These are phyloP conservation scores for Streptanthus diversifolius DNA, from an alignment of 345 rosid genomes.

Conservation along the genomic window DNA sequence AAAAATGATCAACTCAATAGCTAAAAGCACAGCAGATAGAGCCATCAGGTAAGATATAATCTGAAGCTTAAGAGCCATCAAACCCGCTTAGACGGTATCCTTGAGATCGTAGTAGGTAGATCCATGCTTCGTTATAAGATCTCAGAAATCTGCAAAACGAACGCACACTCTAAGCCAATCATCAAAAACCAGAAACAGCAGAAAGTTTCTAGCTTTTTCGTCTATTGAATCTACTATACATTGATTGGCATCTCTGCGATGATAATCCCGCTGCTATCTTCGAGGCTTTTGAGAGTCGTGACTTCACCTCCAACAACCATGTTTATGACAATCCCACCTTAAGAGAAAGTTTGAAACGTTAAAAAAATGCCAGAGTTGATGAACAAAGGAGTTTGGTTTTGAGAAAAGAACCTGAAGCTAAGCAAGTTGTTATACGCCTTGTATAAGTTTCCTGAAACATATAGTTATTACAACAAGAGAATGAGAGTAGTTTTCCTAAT, in stretches of 20 bases:
- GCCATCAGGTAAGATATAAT: background rate
- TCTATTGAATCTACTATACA: constrained; percentile 29
- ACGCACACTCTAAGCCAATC: constrained; percentile 5
- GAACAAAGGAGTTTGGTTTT: background rate
- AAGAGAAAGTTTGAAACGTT: constrained; percentile 7
- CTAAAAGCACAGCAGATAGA: background rate
- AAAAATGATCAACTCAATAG: background rate
- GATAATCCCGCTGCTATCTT: constrained; percentile 62
- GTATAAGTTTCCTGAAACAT: constrained; percentile 69
- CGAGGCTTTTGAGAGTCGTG: constrained; percentile 64
- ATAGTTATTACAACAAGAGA: background rate
- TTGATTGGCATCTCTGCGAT: constrained; percentile 93
- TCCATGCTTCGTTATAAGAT: constrained; percentile 46
- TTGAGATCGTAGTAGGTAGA: background rate
- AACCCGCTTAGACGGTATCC: background rate
- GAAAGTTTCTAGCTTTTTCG: background rate
- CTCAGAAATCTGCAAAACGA: constrained; percentile 72
- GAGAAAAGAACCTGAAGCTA: constrained; percentile 67
- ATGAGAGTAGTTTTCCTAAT: background rate
- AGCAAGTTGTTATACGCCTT: constrained; percentile 71
- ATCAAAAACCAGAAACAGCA: background rate
- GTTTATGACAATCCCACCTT: constrained; percentile 91
- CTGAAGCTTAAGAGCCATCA: background rate
- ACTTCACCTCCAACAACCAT: constrained; percentile 97
- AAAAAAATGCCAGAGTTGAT: constrained; percentile 1